These are phyloP conservation scores for Talaromyces thailandensis DNA, from an alignment of 495 filamentous ascomycete genomes.

Conservation along the genomic window DNA sequence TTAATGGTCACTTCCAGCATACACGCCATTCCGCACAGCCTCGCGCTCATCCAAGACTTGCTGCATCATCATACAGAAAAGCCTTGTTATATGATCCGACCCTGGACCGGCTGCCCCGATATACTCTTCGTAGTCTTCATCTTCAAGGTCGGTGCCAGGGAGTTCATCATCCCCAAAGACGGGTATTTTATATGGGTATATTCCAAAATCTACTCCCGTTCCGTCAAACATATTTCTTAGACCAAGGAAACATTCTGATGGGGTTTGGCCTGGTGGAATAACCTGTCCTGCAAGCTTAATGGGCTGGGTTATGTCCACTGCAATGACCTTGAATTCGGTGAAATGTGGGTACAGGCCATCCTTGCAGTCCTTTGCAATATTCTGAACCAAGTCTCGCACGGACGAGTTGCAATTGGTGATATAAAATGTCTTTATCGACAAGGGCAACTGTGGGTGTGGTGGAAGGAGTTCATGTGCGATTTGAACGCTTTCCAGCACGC, in stretches of 20 bases:
- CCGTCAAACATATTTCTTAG: constrained; percentile 14
- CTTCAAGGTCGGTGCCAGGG: constrained; percentile 7
- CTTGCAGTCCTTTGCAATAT: constrained; percentile 15
- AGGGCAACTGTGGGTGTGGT: constrained; percentile 13
- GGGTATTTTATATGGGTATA: constrained; percentile 9
- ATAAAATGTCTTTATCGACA: constrained; percentile 9
- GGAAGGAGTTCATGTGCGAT: constrained; percentile 16
- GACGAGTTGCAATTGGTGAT: constrained; percentile 20
- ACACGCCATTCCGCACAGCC: neutral
- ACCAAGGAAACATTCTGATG: constrained; percentile 12
- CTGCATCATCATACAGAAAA: neutral
- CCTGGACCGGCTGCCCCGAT: neutral
- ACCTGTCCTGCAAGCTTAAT: constrained; percentile 15
- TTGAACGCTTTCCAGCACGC: constrained; percentile 11
- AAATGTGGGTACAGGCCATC: constrained; percentile 14
- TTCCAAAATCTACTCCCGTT: constrained; percentile 14
- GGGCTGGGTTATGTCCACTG: constrained; percentile 14
- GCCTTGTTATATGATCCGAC: neutral
- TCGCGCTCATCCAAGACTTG: neutral
- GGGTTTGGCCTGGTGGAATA: constrained; percentile 15
- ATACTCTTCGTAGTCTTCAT: constrained; percentile 2
- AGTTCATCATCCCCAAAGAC: constrained; percentile 5
- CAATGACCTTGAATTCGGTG: constrained; percentile 8
- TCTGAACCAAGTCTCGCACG: constrained; percentile 10
- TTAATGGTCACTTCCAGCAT: neutral